Conservation (phyloP, 78 protist species). For the Diacronema lutheri region DNA sequence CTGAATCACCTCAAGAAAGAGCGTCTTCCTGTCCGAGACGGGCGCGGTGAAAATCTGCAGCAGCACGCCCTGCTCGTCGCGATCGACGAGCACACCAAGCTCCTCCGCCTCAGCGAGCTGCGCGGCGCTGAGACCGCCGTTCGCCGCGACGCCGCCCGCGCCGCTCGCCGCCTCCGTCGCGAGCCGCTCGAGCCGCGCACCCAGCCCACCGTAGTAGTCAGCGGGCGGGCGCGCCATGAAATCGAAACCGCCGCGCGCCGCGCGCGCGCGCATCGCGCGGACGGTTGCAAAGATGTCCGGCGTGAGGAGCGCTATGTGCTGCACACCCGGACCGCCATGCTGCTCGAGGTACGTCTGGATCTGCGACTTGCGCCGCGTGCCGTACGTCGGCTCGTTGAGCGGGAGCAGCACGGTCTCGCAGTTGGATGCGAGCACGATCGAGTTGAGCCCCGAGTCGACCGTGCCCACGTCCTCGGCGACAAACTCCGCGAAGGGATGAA, state of each 20-base stretch:
- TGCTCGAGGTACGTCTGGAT: not conserved
- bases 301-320: not conserved
- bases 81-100: not conserved
- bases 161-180: too few species aligned
- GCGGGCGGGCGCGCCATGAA: not conserved
- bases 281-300: not conserved
- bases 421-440: not conserved
- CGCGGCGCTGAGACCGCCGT: not conserved
- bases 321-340: not conserved
- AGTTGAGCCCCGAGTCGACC: constrained; percentile 17
- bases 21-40: not conserved
- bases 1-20: not conserved
- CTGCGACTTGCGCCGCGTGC: not conserved
- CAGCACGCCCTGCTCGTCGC: constrained; percentile 17
- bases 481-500: constrained; percentile 6
- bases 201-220: not conserved
- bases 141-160: too few species aligned
- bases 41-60: not conserved
- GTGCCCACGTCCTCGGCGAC: constrained; percentile 5
- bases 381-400: constrained; percentile 7
- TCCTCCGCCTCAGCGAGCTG: not conserved
- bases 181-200: not conserved
- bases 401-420: not conserved
- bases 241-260: not conserved
- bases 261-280: not conserved